Evolutionary conservation across 352 stramenopile species (phyloP).

Genomic region (Pythium pyrilobum): DNA sequence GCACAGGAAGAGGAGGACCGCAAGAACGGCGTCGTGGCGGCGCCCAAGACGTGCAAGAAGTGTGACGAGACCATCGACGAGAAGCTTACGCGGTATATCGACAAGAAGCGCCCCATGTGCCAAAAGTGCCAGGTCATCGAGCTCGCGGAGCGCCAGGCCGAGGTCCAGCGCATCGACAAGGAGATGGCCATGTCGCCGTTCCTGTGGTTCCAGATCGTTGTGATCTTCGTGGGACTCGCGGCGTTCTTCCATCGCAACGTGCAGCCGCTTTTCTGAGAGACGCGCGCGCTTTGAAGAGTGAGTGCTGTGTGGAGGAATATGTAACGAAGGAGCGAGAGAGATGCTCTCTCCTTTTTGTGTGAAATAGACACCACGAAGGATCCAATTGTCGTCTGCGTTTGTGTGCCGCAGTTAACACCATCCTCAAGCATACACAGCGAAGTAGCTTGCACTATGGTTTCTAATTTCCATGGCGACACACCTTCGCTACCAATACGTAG

Average conservation of each 20-base stretch:
- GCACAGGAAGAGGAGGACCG: conserved; percentile 43
- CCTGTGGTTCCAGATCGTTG: conserved; percentile 62
- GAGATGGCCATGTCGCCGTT: conserved; percentile 65
- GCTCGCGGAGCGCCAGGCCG: conserved; percentile 12
- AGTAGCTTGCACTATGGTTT: too few relatives aligned
- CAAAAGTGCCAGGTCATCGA: conserved; percentile 29
- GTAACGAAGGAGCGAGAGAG: background rate
- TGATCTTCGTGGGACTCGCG: conserved; percentile 45
- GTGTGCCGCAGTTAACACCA: too few relatives aligned
- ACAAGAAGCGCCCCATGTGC: conserved; percentile 30
- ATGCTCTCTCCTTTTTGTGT: background rate
- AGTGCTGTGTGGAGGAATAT: background rate
- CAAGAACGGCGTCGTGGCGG: conserved; percentile 36
- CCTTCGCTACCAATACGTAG: too few relatives aligned
- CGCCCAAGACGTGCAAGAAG: conserved; percentile 64
- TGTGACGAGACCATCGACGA: conserved; percentile 51
- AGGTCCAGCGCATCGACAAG: conserved; percentile 8
- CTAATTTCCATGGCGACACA: too few relatives aligned
- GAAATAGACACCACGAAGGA: background rate
- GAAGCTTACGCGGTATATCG: conserved; percentile 23
- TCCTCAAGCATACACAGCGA: too few relatives aligned
- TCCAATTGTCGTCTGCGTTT: too few relatives aligned
- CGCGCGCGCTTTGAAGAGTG: background rate
- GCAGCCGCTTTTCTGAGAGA: conserved; percentile 38
- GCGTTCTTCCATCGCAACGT: conserved; percentile 73